Base-by-base conservation (phyloP, 306 rosid species). In the Geum urbanum region DNA sequence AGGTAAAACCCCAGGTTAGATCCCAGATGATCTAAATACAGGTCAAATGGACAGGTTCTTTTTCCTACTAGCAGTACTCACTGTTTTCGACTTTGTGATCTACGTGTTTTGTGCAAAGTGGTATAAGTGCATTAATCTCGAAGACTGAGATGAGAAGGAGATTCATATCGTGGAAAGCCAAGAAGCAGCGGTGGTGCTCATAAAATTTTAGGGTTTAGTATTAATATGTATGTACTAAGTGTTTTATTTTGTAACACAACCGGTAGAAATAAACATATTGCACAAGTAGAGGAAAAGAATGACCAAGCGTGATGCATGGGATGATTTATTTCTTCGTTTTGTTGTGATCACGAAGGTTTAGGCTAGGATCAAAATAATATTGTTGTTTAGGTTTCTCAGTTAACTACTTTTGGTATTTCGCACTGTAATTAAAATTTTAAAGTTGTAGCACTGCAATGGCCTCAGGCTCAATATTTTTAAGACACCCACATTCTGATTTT, bases 11-110 rank as follows among this genome's bases (percentile, higher is more conserved):
- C 84, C 85, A 12, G 95, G 95, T 5, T 88, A 89, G 95, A 84
- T 88, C 43, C 91, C 95, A 15, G 83, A 82, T 60, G 79, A 88
- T 72, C 79, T 88, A 0, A 88, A 86, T 66, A 66, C 63, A 20
- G 95, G 95, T 12, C 91, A 86, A 44, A 39, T 88, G 67, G 89
- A 88, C 22, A 78, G 95, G 63, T 88, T 86, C 84, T 88, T 41
- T 78, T 88, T 88, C 82, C 84, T 88, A 63, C 75, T 86, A 47
- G 95, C 91, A 37, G 80, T 50, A 0, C 56, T 88, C 40, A 79
- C 89, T 45, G 83, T 84, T 24, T 8, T 84, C 9, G 89, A 88
- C 68, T 80, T 86, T 52, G 56, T 84, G 4, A 69, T 80, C 24
- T 88, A 88, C 16, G 76, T 88, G 70, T 77, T 64, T 5, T 73